Conservation (phyloP, 768 basidiomycete species). For the Tephrocybe sp. region DNA sequence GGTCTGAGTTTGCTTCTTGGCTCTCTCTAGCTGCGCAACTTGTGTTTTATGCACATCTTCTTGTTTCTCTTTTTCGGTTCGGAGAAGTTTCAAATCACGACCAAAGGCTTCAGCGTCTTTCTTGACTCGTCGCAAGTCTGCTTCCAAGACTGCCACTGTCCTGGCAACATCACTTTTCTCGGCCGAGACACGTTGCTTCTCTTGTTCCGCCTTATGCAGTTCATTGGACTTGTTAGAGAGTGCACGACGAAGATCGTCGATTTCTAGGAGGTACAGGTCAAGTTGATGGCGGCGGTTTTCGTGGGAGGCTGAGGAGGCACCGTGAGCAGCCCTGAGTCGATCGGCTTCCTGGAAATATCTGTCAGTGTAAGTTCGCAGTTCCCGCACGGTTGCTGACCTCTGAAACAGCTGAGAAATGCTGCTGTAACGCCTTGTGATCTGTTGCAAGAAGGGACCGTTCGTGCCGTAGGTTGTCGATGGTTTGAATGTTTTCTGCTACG, state of each 20-base stretch:
- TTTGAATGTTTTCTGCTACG: slow-evolving; percentile 64
- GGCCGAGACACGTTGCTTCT: slow-evolving; percentile 56
- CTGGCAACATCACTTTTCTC: slow-evolving; percentile 66
- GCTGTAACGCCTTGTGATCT: slow-evolving; percentile 75
- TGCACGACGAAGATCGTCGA: slow-evolving; percentile 71
- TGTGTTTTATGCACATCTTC: slow-evolving; percentile 58
- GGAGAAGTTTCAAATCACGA: slow-evolving; percentile 66
- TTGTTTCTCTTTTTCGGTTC: slow-evolving; percentile 63
- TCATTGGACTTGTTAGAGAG: slow-evolving; percentile 59
- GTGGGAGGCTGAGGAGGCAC: slow-evolving; percentile 61
- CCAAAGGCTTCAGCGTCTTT: slow-evolving; percentile 78
- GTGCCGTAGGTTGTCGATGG: slow-evolving; percentile 72
- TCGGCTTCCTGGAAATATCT: slow-evolving; percentile 47
- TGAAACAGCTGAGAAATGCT: slow-evolving; percentile 59
- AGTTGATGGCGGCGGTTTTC: slow-evolving; percentile 72
- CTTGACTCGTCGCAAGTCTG: slow-evolving; percentile 72
- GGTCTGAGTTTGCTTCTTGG: slow-evolving; percentile 64
- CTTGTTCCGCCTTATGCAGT: slow-evolving; percentile 60
- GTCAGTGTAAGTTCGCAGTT: background rate
- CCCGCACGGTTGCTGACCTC: slow-evolving; percentile 46
- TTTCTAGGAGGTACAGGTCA: slow-evolving; percentile 66
- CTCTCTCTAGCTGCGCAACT: slow-evolving; percentile 50
- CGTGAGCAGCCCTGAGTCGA: slow-evolving; percentile 59
- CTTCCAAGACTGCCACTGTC: slow-evolving; percentile 66
- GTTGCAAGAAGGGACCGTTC: slow-evolving; percentile 67